Evolutionary conservation across 1,284 basidiomycete genomes (phyloP), one percentile per base, ranked within the genome.

Genomic region (Sporisorium iseilematis-ciliati): DNA sequence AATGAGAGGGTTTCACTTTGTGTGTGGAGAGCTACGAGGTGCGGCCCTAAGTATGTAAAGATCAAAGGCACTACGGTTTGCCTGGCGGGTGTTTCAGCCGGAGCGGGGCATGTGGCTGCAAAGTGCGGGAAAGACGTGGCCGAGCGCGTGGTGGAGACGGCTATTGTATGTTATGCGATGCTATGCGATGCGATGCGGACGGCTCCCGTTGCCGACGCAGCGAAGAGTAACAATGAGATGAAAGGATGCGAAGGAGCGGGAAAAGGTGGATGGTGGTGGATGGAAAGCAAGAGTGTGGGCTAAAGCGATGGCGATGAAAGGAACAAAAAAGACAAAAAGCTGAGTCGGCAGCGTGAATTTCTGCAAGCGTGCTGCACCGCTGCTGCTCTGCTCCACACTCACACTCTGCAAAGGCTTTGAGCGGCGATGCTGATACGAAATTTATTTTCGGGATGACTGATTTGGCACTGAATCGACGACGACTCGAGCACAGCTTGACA

Each of bases 181-280:
- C 31, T 33, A 33, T 33, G 31, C 29, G 5, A 31, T 31, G 29
- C 29, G 7, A 35, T 35, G 33, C 35, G 35, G 35, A 38, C 35
- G 35, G 35, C 4, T 16, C 35, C 35, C 14, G 35, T 14, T 38
- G 35, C 35, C 35, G 35, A 38, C 4, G 35, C 16, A 38, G 35
- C 35, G 35, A 14, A 12, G 12, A 12, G 12, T 16, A 38, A 45
- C 42, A 45, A 45, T 50, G 48, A 55, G 41, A 23, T 31, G 7
- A 14, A 38, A 12, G 18, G n/a, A 33, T n/a, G 45, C 43, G 43
- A 46, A 21, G 16, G 25, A 26, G 23, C 21, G 43, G 23, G 11
- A 46, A 4, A 4, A 46, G 29, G 45, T 48, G 62, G 29, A 50
- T 48, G 62, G 40, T 64, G 62, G 62, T 64, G 55, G 55, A 41